phyloP scores from a whole-genome alignment of 2,329 filamentous ascomycete genomes.

The Dothiorella sarmentorum region DNA sequence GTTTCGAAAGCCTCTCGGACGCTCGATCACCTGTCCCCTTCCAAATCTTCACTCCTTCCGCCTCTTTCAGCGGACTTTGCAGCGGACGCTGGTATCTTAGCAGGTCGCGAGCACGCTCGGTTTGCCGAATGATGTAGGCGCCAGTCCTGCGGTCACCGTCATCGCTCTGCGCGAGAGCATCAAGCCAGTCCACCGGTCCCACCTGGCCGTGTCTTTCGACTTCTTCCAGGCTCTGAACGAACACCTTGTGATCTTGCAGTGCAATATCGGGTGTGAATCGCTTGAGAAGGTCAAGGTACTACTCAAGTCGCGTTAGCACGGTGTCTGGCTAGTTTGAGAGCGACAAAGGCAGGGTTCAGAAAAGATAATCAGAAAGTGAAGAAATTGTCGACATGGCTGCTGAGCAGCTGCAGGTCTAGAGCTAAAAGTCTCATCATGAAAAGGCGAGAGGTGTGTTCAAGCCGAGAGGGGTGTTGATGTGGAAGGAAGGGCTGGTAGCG shows the following conservation, averaged over 20 bases:
- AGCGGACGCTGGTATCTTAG: conserved; percentile 4
- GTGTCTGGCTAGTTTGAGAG: conserved; percentile 19
- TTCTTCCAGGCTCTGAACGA: conserved; percentile 39
- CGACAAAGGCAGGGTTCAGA: too few species aligned
- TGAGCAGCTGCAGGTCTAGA: conserved; percentile 51
- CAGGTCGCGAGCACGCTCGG: conserved; percentile 30
- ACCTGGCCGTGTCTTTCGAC: conserved; percentile 26
- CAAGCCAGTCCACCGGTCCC: conserved; percentile 30
- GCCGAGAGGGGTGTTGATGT: neutral
- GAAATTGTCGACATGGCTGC: conserved; percentile 42
- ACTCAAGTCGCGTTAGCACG: neutral
- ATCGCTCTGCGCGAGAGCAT: conserved; percentile 33
- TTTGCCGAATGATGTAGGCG: conserved; percentile 33
- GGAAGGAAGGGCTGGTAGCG: conserved; percentile 22
- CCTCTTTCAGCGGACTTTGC: conserved; percentile 20
- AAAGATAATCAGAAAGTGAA: conserved; percentile 34
- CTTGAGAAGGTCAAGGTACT: conserved; percentile 41
- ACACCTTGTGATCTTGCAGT: conserved; percentile 36
- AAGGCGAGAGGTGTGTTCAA: conserved; percentile 16
- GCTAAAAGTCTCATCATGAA: conserved; percentile 48
- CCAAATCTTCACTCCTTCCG: conserved; percentile 40
- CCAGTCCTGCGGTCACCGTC: conserved; percentile 34
- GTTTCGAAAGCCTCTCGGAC: conserved; percentile 16
- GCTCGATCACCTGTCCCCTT: conserved; percentile 25
- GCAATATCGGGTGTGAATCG: conserved; percentile 38